Evolutionary conservation across 2,329 filamentous ascomycete genomes (phyloP).

Genomic region (Annulohypoxylon truncatum): DNA sequence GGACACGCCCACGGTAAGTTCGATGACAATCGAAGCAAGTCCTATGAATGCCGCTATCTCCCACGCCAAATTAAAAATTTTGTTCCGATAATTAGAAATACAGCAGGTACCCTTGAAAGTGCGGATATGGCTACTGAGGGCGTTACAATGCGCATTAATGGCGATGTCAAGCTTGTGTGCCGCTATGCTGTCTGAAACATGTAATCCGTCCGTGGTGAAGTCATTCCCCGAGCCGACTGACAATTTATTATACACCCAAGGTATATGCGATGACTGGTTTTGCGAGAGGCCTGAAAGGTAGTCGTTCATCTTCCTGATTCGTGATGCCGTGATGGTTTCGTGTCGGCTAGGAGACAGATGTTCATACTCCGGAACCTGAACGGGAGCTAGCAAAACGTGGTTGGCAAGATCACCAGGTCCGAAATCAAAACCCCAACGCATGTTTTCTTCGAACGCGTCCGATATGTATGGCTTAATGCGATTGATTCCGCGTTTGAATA

Average conservation of each 20-base stretch:
- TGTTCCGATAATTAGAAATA: constrained; percentile 51
- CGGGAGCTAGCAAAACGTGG: constrained; percentile 58
- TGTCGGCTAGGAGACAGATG: constrained; percentile 56
- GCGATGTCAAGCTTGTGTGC: constrained; percentile 63
- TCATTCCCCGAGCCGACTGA: constrained; percentile 51
- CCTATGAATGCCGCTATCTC: constrained; percentile 42
- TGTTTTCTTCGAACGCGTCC: constrained; percentile 39
- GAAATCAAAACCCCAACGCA: constrained; percentile 28
- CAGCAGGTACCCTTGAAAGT: constrained; percentile 66
- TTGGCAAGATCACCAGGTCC: constrained; percentile 32
- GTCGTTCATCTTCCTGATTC: constrained; percentile 64
- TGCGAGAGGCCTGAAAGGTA: constrained; percentile 59
- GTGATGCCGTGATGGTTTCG: constrained; percentile 59
- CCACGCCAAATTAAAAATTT: constrained; percentile 52
- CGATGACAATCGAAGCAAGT: background rate
- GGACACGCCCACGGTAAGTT: background rate
- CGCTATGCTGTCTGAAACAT: constrained; percentile 59
- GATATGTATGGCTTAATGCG: constrained; percentile 55
- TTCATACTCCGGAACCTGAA: constrained; percentile 58
- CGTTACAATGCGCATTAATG: constrained; percentile 67
- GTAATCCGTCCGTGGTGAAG: constrained; percentile 61
- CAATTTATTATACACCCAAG: constrained; percentile 65
- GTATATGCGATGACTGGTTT: constrained; percentile 56
- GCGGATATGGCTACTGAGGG: constrained; percentile 54
- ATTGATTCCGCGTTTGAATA: constrained; percentile 61